Percentiles rank a stretch among this genome's conserved stretches.
phyloP scores from a whole-genome alignment of 768 basidiomycete genomes.

The Mycena vitilis region DNA sequence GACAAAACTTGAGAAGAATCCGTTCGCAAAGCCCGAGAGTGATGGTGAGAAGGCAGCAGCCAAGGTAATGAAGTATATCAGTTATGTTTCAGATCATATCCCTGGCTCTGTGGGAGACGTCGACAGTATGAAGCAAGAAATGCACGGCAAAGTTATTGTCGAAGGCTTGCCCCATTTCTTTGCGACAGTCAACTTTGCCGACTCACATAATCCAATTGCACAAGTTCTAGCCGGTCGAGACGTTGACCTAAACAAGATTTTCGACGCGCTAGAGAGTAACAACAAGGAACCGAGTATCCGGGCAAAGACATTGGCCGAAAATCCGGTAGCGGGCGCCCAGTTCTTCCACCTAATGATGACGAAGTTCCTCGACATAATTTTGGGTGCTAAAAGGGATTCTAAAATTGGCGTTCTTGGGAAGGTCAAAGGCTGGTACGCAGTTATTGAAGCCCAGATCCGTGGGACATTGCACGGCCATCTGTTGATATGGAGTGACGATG shows the following conservation, averaged over 20 bases:
- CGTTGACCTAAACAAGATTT: constrained; percentile 35
- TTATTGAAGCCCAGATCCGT: constrained; percentile 40
- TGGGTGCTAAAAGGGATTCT: constrained; percentile 29
- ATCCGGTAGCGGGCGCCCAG: constrained; percentile 31
- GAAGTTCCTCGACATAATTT: constrained; percentile 38
- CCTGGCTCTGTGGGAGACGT: constrained; percentile 17
- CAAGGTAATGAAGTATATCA: not conserved
- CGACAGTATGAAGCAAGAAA: not conserved
- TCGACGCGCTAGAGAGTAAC: constrained; percentile 12
- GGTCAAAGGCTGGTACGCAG: constrained; percentile 36
- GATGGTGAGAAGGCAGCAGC: too few relatives aligned
- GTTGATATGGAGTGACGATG: constrained; percentile 36
- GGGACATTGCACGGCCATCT: constrained; percentile 43
- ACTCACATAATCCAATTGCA: constrained; percentile 34
- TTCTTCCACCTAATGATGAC: constrained; percentile 46
- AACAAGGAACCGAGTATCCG: not conserved
- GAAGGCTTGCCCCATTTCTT: constrained; percentile 33
- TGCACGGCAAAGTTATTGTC: not conserved
- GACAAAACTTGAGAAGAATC: too few relatives aligned
- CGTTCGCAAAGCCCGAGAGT: too few relatives aligned
- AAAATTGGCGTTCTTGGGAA: constrained; percentile 41
- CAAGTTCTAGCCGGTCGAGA: constrained; percentile 35
- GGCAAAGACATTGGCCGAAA: not conserved
- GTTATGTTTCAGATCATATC: constrained; percentile 22
- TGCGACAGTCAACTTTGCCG: constrained; percentile 34